phyloP scores from a whole-genome alignment of 352 stramenopile genomes.

The Phytophthora rubi region DNA sequence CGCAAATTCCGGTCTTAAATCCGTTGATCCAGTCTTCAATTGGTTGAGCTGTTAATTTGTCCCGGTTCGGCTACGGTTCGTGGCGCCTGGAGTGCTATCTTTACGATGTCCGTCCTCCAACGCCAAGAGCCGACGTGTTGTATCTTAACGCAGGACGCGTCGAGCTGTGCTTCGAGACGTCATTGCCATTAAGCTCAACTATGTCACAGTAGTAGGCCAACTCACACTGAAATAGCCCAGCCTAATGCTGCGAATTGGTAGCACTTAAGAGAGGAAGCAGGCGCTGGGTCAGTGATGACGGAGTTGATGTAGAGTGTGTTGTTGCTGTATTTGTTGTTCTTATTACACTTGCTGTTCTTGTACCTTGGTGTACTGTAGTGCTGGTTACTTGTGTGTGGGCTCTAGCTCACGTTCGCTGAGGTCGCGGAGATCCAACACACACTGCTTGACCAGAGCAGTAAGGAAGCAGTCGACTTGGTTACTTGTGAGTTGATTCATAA shows the following conservation, averaged over 20 bases:
- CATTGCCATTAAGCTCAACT: too few relatives aligned
- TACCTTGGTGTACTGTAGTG: neutral
- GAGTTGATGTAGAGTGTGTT: neutral
- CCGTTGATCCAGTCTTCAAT: neutral
- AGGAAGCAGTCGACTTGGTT: slow-evolving; percentile 4
- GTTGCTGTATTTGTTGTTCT: neutral
- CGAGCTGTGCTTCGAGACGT: too few relatives aligned
- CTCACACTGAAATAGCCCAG: slow-evolving; percentile 2
- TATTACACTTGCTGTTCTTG: neutral
- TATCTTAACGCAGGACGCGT: too few relatives aligned
- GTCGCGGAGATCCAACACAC: slow-evolving; percentile 16
- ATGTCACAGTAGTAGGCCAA: slow-evolving; percentile 5
- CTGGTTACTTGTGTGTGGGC: neutral
- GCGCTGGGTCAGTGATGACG: neutral
- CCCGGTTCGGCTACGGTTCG: too few relatives aligned
- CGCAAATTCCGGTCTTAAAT: neutral
- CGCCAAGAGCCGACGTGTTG: too few relatives aligned
- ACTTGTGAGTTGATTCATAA: slow-evolving; percentile 11
- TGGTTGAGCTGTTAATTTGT: neutral
- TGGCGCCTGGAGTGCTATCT: too few relatives aligned
- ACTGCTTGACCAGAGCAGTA: slow-evolving; percentile 15
- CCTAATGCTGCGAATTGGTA: slow-evolving; percentile 7
- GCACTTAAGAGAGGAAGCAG: slow-evolving; percentile 4
- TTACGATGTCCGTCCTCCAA: too few relatives aligned
- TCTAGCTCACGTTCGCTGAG: slow-evolving; percentile 6